These are phyloP conservation scores for Lepiota subincarnata DNA, from an alignment of 768 basidiomycete genomes.

Conservation along the genomic window DNA sequence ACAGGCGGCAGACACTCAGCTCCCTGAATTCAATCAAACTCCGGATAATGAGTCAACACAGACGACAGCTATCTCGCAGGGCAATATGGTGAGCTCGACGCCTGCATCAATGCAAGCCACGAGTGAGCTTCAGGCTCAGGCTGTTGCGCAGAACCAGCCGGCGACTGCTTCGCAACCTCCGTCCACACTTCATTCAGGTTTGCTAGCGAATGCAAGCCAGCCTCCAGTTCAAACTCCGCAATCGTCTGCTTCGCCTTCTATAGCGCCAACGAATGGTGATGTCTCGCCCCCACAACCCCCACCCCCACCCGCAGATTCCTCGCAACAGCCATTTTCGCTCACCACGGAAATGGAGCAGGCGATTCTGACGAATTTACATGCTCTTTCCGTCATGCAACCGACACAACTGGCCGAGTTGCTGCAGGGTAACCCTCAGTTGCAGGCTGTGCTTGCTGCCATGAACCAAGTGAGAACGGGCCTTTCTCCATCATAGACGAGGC, in stretches of 20 bases:
- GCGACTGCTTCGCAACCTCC: neutral
- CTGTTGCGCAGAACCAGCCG: neutral
- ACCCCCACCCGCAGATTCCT: neutral
- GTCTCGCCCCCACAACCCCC: neutral
- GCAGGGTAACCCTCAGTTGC: conserved; percentile 33
- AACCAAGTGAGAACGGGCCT: neutral
- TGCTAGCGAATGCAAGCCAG: neutral
- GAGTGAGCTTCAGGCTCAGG: neutral
- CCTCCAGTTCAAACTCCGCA: conserved; percentile 2
- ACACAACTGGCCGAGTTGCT: conserved; percentile 35
- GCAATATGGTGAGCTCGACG: no score
- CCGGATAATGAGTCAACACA: neutral
- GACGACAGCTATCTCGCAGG: no score
- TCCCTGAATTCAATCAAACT: neutral
- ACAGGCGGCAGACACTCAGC: neutral
- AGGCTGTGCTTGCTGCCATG: conserved; percentile 16
- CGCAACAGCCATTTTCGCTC: conserved; percentile 12
- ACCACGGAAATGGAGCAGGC: conserved; percentile 14
- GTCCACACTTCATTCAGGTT: neutral
- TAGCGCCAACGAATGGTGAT: neutral
- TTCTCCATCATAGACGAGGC: neutral
- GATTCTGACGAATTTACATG: conserved; percentile 20
- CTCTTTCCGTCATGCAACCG: conserved; percentile 30
- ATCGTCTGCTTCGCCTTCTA: conserved; percentile 7
- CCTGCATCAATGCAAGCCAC: neutral